phyloP scores from a whole-genome alignment of 805 yeast genomes.

The Candida chilensis region DNA sequence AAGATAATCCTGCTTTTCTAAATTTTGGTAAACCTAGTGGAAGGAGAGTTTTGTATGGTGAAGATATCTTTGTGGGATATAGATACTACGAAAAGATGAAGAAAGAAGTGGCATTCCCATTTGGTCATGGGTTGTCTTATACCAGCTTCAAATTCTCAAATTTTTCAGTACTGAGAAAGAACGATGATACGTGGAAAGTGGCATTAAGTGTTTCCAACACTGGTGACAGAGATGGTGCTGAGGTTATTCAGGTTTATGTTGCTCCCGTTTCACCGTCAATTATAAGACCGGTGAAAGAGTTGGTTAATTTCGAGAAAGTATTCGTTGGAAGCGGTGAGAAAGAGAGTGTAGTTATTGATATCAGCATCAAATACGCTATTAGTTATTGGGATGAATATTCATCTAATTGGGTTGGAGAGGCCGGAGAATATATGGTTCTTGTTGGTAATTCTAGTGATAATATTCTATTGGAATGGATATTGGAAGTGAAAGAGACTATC shows the following conservation, averaged over 20 bases:
- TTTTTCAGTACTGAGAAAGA: slow-evolving; percentile 19
- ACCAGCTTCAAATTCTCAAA: slow-evolving; percentile 35
- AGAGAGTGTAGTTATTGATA: slow-evolving; percentile 20
- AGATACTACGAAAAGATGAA: slow-evolving; percentile 46
- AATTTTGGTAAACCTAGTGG: slow-evolving; percentile 45
- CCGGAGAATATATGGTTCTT: slow-evolving; percentile 38
- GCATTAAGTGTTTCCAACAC: slow-evolving; percentile 35
- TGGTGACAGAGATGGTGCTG: slow-evolving; percentile 40
- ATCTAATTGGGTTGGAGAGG: slow-evolving; percentile 41
- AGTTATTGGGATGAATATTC: slow-evolving; percentile 44
- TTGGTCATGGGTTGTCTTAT: slow-evolving; percentile 58
- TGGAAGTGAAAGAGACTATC: neutral
- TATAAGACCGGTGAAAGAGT: slow-evolving; percentile 48
- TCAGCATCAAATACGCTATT: slow-evolving; percentile 38
- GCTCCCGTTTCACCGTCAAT: slow-evolving; percentile 22
- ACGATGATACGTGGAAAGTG: slow-evolving; percentile 14
- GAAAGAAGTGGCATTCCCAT: slow-evolving; percentile 43
- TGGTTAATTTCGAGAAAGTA: slow-evolving; percentile 49
- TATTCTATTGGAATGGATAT: slow-evolving; percentile 6
- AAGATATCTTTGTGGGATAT: slow-evolving; percentile 59
- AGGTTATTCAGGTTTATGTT: slow-evolving; percentile 48
- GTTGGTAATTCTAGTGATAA: slow-evolving; percentile 32
- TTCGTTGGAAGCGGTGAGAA: slow-evolving; percentile 33
- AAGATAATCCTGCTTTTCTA: slow-evolving; percentile 50
- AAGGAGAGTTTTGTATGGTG: slow-evolving; percentile 50